Conservation (phyloP, 1,284 basidiomycete species). For the Cutaneotrichosporon arboriforme region DNA sequence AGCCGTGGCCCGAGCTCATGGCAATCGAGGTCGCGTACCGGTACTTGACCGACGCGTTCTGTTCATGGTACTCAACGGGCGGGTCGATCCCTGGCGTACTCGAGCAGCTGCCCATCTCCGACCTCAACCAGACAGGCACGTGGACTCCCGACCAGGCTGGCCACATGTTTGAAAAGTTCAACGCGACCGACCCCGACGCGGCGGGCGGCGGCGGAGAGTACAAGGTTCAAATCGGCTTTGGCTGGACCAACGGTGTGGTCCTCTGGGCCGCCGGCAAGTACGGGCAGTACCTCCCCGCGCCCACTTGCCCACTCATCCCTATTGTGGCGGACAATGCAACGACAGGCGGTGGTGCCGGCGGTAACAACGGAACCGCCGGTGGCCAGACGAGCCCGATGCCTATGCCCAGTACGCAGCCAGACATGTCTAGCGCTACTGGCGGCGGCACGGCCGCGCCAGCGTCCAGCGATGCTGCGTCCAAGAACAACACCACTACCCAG, state of each 20-base stretch:
- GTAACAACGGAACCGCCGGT: neutral
- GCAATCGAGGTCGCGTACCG: conserved; percentile 58
- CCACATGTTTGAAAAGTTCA: conserved; percentile 82
- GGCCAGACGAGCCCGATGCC: no score
- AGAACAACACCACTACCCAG: neutral
- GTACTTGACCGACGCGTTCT: conserved; percentile 73
- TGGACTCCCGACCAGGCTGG: conserved; percentile 29
- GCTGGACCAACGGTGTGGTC: conserved; percentile 83
- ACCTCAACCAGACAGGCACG: conserved; percentile 66
- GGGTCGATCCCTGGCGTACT: conserved; percentile 67
- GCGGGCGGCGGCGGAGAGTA: conserved; percentile 54
- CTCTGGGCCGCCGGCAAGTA: conserved; percentile 70
- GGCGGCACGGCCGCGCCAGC: neutral
- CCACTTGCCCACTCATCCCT: conserved; percentile 60
- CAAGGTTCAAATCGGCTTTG: conserved; percentile 43
- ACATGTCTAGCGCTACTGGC: neutral
- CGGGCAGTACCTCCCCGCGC: conserved; percentile 59
- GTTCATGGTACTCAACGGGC: conserved; percentile 76
- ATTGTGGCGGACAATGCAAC: conserved; percentile 22
- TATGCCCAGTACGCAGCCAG: no score
- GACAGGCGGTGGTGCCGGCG: conserved; percentile 1
- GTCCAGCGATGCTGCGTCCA: neutral
- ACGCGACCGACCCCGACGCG: conserved; percentile 64
- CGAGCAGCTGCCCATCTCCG: conserved; percentile 60
- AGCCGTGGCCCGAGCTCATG: conserved; percentile 52